Evolutionary conservation across 768 basidiomycete genomes (phyloP).

Genomic region (Lactarius hengduanensis): DNA sequence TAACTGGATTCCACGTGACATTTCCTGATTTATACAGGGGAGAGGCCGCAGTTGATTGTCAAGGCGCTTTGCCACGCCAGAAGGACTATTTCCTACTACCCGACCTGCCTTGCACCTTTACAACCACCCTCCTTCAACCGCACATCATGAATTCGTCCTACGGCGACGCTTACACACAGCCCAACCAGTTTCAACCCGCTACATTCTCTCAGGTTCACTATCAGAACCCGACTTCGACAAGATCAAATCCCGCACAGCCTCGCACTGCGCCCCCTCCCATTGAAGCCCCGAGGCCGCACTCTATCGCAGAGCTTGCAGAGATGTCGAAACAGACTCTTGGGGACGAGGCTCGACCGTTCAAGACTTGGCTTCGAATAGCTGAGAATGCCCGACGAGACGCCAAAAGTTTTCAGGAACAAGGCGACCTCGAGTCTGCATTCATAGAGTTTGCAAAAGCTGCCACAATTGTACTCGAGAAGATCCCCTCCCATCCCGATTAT

Average conservation of each 20-base stretch:
- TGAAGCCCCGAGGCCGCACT: conserved; percentile 37
- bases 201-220: conserved; percentile 16
- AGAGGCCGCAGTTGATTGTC: background rate
- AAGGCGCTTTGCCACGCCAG: conserved; percentile 4
- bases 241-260: conserved; percentile 20
- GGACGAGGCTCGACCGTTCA: conserved; percentile 59
- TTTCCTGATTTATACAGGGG: conserved; percentile 7
- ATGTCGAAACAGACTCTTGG: conserved; percentile 54
- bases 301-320: conserved; percentile 67
- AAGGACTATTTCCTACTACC: background rate
- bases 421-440: conserved; percentile 71
- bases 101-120: background rate
- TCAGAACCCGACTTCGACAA: conserved; percentile 21
- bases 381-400: conserved; percentile 56
- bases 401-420: conserved; percentile 35
- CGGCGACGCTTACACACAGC: conserved; percentile 15
- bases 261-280: conserved; percentile 1
- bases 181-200: conserved; percentile 17
- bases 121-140: background rate
- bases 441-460: conserved; percentile 70
- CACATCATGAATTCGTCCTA: conserved; percentile 18
- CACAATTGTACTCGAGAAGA: conserved; percentile 72
- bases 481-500: conserved; percentile 74
- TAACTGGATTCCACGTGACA: conserved; percentile 15
- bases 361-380: conserved; percentile 63